Percentiles rank a stretch among this genome's conserved stretches.
phyloP scores from a whole-genome alignment of 2,329 filamentous ascomycete species.

The Rutstroemia sp. region DNA sequence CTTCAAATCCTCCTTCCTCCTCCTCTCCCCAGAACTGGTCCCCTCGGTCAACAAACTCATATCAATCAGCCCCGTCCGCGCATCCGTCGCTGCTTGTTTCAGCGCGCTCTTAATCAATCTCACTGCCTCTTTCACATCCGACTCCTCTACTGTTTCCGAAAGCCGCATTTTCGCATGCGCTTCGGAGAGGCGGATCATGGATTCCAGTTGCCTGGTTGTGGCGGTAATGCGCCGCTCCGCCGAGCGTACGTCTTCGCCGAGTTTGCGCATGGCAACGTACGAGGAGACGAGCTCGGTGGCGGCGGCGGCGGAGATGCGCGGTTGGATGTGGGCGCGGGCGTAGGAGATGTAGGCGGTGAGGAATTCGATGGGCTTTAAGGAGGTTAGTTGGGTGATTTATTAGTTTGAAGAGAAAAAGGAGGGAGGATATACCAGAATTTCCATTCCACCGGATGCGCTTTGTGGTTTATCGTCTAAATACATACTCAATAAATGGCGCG shows the following conservation, averaged over 20 bases:
- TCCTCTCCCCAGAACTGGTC: constrained; percentile 80
- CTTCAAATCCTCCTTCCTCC: constrained; percentile 78
- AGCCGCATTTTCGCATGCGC: constrained; percentile 98
- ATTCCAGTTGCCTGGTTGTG: constrained; percentile 92
- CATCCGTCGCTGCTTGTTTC: constrained; percentile 94
- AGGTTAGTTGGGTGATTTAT: background rate
- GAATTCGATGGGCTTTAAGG: constrained; percentile 75
- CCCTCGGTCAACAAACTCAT: constrained; percentile 94
- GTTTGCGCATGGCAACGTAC: constrained; percentile 91
- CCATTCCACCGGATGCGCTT: constrained; percentile 63
- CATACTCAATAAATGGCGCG: constrained; percentile 89
- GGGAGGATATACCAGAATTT: constrained; percentile 64
- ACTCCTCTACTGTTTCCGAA: constrained; percentile 62
- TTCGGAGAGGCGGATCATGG: constrained; percentile 95
- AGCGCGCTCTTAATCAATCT: constrained; percentile 88
- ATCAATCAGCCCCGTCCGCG: constrained; percentile 84
- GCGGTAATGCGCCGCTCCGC: constrained; percentile 95
- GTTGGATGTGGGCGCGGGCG: constrained; percentile 79
- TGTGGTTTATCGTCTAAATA: constrained; percentile 93
- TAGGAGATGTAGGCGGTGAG: constrained; percentile 96
- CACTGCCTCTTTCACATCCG: constrained; percentile 84
- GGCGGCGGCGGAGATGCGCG: constrained; percentile 70
- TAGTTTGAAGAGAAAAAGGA: constrained; percentile 1
- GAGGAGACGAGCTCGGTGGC: constrained; percentile 76
- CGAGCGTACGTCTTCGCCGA: constrained; percentile 79